phyloP scores from a whole-genome alignment of 176 grass and related monocot species.

The Eragrostis curvula region DNA sequence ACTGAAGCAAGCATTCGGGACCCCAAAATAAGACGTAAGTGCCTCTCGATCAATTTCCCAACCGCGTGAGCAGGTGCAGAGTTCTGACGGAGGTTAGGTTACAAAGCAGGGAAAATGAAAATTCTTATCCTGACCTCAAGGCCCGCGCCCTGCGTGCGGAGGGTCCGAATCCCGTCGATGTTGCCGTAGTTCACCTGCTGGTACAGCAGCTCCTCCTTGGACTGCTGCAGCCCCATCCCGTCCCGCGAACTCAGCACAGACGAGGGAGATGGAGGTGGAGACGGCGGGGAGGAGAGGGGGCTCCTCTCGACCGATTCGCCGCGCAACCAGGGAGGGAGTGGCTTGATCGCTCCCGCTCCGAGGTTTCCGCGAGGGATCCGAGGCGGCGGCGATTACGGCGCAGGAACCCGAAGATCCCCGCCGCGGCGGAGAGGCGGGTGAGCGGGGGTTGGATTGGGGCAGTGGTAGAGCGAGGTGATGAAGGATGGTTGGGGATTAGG shows the following conservation, averaged over 20 bases:
- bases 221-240: conserved; percentile 82
- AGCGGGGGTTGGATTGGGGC: background rate
- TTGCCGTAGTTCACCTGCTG: conserved; percentile 92
- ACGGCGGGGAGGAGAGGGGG: background rate
- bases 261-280: no score
- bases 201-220: conserved; percentile 92
- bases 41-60: conserved; percentile 3
- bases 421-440: background rate
- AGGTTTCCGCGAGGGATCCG: background rate
- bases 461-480: background rate
- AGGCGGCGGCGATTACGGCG: background rate
- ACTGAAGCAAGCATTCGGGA: conserved; percentile 47
- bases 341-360: background rate
- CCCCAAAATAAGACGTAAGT: background rate
- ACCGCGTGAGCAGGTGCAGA: background rate
- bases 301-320: background rate
- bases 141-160: conserved; percentile 29
- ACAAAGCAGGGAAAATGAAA: background rate
- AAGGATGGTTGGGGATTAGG: background rate
- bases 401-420: conserved; percentile 28
- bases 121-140: conserved; percentile 25
- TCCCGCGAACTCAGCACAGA: background rate
- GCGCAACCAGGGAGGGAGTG: background rate
- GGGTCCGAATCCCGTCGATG: conserved; percentile 68
- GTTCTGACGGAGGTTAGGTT: background rate